These are phyloP conservation scores for Daldinia vernicosa DNA, from an alignment of 495 filamentous ascomycete genomes.

Conservation along the genomic window DNA sequence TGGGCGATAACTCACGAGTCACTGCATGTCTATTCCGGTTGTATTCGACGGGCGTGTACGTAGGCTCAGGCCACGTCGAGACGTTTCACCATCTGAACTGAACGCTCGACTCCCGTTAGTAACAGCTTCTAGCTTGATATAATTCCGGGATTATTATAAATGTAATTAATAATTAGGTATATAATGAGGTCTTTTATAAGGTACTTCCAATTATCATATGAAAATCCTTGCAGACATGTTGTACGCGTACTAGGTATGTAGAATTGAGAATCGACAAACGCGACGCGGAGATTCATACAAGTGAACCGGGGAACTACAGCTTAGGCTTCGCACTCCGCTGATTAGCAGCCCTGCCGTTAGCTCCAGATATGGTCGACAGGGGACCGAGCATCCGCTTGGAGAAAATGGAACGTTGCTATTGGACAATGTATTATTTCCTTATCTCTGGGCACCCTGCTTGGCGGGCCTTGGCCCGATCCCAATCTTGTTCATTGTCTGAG, in stretches of 20 bases:
- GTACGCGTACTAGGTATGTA: not conserved
- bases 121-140: not conserved
- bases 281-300: not conserved
- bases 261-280: not conserved
- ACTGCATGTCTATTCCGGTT: conserved; percentile 1
- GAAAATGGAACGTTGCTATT: conserved; percentile 19
- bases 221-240: not conserved
- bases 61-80: not conserved
- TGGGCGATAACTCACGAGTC: not conserved
- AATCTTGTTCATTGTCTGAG: conserved; percentile 4
- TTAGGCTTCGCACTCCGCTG: conserved; percentile 14
- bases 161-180: too few species aligned
- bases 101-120: not conserved
- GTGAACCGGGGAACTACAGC: conserved; percentile 7
- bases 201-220: too few species aligned
- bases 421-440: conserved; percentile 23
- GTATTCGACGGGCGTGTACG: not conserved
- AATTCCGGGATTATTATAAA: not conserved
- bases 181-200: too few species aligned
- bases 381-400: conserved; percentile 21
- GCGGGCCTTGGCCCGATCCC: conserved; percentile 35
- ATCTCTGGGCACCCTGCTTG: conserved; percentile 41
- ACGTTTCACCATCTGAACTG: not conserved
- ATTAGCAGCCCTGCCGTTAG: conserved; percentile 35
- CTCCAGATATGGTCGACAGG: conserved; percentile 33